These are phyloP conservation scores for Mycena belliarum DNA, from an alignment of 768 basidiomycete species.

Conservation along the genomic window DNA sequence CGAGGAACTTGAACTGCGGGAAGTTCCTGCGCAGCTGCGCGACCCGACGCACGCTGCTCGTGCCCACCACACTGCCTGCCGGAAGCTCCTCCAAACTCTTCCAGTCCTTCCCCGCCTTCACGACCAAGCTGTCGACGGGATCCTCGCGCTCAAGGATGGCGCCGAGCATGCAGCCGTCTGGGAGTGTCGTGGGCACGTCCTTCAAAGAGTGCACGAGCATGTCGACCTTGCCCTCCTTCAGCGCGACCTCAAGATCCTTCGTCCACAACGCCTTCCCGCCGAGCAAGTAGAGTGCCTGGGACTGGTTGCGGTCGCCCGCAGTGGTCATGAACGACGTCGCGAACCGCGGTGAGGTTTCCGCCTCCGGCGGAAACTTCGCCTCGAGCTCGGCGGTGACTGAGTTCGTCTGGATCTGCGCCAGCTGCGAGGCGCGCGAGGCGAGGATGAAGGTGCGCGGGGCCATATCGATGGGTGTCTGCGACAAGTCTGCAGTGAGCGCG, in stretches of 20 bases:
- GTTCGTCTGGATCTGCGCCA: conserved; percentile 90
- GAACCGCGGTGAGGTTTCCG: conserved; percentile 29
- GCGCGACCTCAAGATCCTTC: conserved; percentile 87
- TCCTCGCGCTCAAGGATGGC: conserved; percentile 87
- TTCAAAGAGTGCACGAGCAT: conserved; percentile 93
- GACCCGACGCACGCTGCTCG: conserved; percentile 89
- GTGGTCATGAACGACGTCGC: conserved; percentile 36
- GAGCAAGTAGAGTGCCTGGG: conserved; percentile 38
- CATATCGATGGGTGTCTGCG: neutral
- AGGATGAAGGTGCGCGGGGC: conserved; percentile 62
- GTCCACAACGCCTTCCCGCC: conserved; percentile 62
- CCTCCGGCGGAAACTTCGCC: conserved; percentile 49
- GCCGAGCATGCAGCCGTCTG: conserved; percentile 80
- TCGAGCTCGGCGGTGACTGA: conserved; percentile 69
- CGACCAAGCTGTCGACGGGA: conserved; percentile 85
- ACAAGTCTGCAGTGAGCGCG: neutral
- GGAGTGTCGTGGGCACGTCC: conserved; percentile 88
- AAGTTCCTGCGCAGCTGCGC: conserved; percentile 84
- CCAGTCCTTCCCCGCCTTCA: conserved; percentile 71
- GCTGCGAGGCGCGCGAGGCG: conserved; percentile 84
- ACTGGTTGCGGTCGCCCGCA: conserved; percentile 74
- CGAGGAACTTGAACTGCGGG: conserved; percentile 76
- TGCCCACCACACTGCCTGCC: conserved; percentile 88
- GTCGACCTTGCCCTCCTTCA: conserved; percentile 74
- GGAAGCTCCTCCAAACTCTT: conserved; percentile 81